phyloP scores from a whole-genome alignment of 768 basidiomycete genomes.

The Tricholomella constricta region DNA sequence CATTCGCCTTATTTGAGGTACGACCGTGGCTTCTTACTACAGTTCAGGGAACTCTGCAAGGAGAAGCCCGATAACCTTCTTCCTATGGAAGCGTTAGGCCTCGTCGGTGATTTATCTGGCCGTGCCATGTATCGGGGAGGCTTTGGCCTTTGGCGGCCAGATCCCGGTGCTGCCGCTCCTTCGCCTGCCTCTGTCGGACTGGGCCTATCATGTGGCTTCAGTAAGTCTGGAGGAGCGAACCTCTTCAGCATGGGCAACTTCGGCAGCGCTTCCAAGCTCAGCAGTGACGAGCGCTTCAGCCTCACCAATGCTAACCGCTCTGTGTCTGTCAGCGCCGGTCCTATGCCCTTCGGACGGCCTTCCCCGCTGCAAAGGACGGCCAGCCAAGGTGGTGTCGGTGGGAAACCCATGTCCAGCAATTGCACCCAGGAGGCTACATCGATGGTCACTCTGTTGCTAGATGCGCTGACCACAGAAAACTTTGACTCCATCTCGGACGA shows the following conservation, averaged over 20 bases:
- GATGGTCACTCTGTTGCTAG: too few relatives aligned
- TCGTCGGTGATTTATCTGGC: conserved; percentile 55
- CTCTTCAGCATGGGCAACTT: conserved; percentile 69
- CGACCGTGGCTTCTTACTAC: conserved; percentile 95
- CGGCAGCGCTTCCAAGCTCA: conserved; percentile 53
- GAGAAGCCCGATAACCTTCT: conserved; percentile 93
- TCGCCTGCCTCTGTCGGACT: conserved; percentile 53
- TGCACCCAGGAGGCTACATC: too few relatives aligned
- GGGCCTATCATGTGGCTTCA: conserved; percentile 44
- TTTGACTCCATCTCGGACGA: conserved; percentile 78
- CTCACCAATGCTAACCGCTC: conserved; percentile 49
- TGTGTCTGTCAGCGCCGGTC: conserved; percentile 54
- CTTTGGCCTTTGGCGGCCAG: conserved; percentile 63
- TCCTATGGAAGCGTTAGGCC: conserved; percentile 86
- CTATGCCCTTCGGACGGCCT: conserved; percentile 57
- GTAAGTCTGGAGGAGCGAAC: conserved; percentile 47
- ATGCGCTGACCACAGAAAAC: conserved; percentile 80
- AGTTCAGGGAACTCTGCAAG: conserved; percentile 93
- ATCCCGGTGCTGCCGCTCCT: conserved; percentile 41
- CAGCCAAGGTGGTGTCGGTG: conserved; percentile 63
- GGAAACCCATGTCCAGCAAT: conserved; percentile 48
- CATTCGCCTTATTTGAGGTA: conserved; percentile 59
- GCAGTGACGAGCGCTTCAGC: conserved; percentile 70
- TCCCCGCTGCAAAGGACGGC: conserved; percentile 65
- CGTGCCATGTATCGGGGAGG: conserved; percentile 59